Evolutionary conservation across 441 rosid species (phyloP).

Genomic region (Populus hybrid): DNA sequence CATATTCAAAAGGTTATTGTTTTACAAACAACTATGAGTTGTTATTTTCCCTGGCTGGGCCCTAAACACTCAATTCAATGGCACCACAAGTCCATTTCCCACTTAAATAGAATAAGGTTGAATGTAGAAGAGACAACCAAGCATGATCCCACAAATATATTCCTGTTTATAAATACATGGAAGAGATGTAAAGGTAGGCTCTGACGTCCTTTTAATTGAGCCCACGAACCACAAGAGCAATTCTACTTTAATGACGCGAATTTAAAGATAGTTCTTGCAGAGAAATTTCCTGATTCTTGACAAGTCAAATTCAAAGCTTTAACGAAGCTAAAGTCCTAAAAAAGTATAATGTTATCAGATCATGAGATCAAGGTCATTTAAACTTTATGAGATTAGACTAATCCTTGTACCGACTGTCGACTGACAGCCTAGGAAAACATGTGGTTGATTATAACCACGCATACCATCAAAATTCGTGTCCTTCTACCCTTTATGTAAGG

Average conservation of each 20-base stretch:
- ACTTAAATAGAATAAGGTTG: background rate
- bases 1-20: background rate
- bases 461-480: background rate
- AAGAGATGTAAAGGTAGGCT: background rate
- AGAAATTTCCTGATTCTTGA: background rate
- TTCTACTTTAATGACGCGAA: background rate
- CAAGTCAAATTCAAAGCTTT: background rate
- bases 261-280: background rate
- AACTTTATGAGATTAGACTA: background rate
- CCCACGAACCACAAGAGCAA: background rate
- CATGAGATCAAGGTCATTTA: background rate
- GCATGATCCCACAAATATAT: background rate
- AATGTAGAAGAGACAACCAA: background rate
- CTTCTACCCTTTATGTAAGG: background rate
- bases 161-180: background rate
- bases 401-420: background rate
- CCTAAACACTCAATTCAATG: background rate
- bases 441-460: background rate
- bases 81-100: background rate
- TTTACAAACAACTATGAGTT: background rate
- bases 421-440: background rate
- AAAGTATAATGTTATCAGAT: background rate
- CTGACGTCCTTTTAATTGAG: background rate
- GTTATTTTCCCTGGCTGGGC: background rate
- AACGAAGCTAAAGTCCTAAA: background rate